Base-by-base conservation (phyloP, 2,329 filamentous ascomycete species). In the Penicillium sp. region DNA sequence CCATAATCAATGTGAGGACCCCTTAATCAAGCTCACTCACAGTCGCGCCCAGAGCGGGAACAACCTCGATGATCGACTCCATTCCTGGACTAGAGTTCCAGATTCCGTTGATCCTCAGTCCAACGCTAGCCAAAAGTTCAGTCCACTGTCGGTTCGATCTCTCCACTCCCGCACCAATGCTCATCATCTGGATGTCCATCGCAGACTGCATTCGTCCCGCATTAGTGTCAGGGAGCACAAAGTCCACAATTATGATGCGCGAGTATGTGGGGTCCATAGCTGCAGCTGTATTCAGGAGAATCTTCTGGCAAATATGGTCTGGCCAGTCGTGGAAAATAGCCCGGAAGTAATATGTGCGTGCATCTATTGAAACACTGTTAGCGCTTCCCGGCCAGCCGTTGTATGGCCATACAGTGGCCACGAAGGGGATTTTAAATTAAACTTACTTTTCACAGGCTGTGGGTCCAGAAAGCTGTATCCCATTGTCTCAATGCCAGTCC, bases 311-410 rank as follows among this genome's bases (percentile, higher is more conserved):
- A 27, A 63, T 53, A 14, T 57, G 47, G 52, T 72, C 70, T 0
- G 66, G 61, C 70, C 70, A 73, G 60, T 73, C 66, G 50, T 72
- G 70, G 55, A 70, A 67, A 34, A 71, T 68, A 24, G 65, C 61
- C 14, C 68, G 64, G 55, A 73, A 66, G 56, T 67, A 72, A 60
- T 72, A 73, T 9, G 58, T 52, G 36, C 61, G 58, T 4, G 70
- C 70, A 3, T 64, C 68, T 52, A 31, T 43, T 11, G 34, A 31
- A 27, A 39, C 3, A 18, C n/a, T 13, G 42, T 38, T 27, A 45
- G 43, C 38, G 14, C 16, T 14, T 9, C 16, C 36, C 14, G 7
- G 6, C 14, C 34, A 36, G 34, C 34, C 34, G 34, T 7, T 36
- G 2, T 36, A n/a, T 16, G 1, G 7, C 16, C 31, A 7, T 27